Base-by-base conservation (phyloP, 768 basidiomycete genomes). In the Lentinula sp. region DNA sequence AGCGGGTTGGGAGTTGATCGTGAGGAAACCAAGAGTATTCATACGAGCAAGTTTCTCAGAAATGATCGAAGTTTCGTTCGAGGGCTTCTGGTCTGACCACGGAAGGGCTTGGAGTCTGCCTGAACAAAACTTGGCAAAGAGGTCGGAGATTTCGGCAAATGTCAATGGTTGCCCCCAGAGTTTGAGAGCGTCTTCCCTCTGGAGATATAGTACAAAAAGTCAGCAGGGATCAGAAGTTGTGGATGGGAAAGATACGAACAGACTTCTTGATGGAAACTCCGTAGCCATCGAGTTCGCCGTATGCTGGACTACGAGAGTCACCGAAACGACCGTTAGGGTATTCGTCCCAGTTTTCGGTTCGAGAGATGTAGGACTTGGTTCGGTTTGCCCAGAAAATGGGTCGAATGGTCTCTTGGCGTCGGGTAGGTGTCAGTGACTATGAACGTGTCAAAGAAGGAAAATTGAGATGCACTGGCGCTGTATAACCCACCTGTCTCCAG, bases 371-470 rank as follows among this genome's bases (percentile, higher is more conserved):
- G 1, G 95, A 97, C 70, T 95, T 91, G 40, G 94, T 84, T 42
- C 96, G 83, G 76, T 99, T 98, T 11, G 97, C 94, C 95, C 96
- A 98, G 79, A 98, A 98, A 70, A 99, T 98, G 3, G 97, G 97
- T 37, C 97, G 89, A 64, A 96, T 98, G 52, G 84, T 89, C 75
- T 99, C 97, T 65, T 85, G 80, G 54, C 96, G 89, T 61, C 97
- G 83, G 69, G 83, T 92, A 18, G 95, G 94, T 2, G 96, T 98
- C 65, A 98, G 89, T 18, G 87, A 93, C 91, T 94, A 69, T 8
- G 15, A 32, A 15, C 58, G 46, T 48, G 59, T 18, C 53, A 37
- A 39, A 65, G 13, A 64, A 59, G 34, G 53, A 45, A 73, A 28
- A 68, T 54, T 16, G 59, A 40, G 59, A 62, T 48, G 39, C 32